Percentiles rank a stretch among this genome's conserved stretches.
Conservation (phyloP, 1,284 basidiomycete species). For the Golubevia sp. region DNA sequence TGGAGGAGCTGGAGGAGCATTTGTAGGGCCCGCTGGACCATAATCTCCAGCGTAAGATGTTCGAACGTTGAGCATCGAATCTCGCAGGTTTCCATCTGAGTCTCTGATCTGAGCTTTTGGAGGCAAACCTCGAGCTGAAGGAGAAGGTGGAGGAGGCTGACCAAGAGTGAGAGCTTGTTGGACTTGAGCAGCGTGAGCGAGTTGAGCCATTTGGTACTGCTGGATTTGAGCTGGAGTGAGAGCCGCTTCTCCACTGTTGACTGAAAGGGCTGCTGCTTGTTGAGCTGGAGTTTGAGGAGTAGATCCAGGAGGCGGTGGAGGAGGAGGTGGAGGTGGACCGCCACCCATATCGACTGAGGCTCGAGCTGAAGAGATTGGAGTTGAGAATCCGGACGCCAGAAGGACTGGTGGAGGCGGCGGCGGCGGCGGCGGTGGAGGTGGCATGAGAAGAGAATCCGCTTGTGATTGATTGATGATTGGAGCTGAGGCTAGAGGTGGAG, state of each 20-base stretch:
- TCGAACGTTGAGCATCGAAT: slow-evolving; percentile 55
- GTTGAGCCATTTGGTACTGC: slow-evolving; percentile 18
- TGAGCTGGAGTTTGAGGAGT: slow-evolving; percentile 12
- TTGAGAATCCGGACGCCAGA: slow-evolving; percentile 52
- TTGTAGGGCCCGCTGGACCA: slow-evolving; percentile 44
- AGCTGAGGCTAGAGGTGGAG: slow-evolving; percentile 59
- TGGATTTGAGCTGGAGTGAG: background rate
- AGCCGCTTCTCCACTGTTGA: too few relatives aligned
- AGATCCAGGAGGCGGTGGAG: slow-evolving; percentile 63
- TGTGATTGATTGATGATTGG: slow-evolving; percentile 14
- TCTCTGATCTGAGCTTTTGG: background rate
- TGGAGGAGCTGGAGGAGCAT: slow-evolving; percentile 59
- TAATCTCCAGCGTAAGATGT: slow-evolving; percentile 30
- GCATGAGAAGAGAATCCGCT: background rate
- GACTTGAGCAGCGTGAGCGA: slow-evolving; percentile 10
- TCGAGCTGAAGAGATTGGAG: slow-evolving; percentile 7
- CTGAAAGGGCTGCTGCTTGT: background rate
- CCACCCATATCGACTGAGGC: slow-evolving; percentile 3
- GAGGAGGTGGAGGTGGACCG: slow-evolving; percentile 65
- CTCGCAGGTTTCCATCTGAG: slow-evolving; percentile 18
- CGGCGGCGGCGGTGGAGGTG: slow-evolving; percentile 29
- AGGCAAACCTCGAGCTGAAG: slow-evolving; percentile 56
- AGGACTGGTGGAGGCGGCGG: slow-evolving; percentile 65
- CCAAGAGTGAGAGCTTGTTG: slow-evolving; percentile 29
- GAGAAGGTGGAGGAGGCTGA: slow-evolving; percentile 63